Evolutionary conservation across 2,329 filamentous ascomycete species (phyloP).

Genomic region (Spiromastix sp.): DNA sequence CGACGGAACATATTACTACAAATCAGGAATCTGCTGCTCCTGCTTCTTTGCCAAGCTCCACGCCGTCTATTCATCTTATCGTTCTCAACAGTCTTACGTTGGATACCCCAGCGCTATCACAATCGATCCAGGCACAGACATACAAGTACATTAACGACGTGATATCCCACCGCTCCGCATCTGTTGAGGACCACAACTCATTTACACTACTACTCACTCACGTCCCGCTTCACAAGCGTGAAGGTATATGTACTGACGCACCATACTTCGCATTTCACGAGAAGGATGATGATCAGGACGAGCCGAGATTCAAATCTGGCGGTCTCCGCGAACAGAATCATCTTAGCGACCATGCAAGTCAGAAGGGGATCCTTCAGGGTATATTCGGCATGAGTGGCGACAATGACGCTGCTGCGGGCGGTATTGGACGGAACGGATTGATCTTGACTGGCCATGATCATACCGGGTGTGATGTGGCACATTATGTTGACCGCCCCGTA

Average conservation of each 20-base stretch:
- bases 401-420: constrained; percentile 45
- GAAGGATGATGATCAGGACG: constrained; percentile 42
- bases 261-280: constrained; percentile 76
- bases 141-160: constrained; percentile 61
- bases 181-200: constrained; percentile 51
- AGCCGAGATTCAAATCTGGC: constrained; percentile 26
- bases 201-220: constrained; percentile 86
- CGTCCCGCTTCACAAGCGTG: constrained; percentile 76
- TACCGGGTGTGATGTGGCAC: constrained; percentile 81
- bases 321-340: constrained; percentile 80
- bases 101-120: constrained; percentile 64
- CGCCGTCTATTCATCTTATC: constrained; percentile 64
- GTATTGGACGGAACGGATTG: constrained; percentile 61
- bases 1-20: constrained; percentile 15
- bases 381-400: constrained; percentile 69
- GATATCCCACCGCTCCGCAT: constrained; percentile 44
- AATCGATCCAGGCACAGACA: constrained; percentile 60
- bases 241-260: constrained; percentile 71
- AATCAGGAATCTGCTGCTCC: constrained; percentile 22
- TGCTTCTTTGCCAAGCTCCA: constrained; percentile 5
- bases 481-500: constrained; percentile 58
- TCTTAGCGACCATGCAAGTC: constrained; percentile 60
- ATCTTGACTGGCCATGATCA: constrained; percentile 93
- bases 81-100: constrained; percentile 90
- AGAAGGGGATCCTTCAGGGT: constrained; percentile 65